phyloP scores from a whole-genome alignment of 179 eudicot species.

The Beta corolliflora region DNA sequence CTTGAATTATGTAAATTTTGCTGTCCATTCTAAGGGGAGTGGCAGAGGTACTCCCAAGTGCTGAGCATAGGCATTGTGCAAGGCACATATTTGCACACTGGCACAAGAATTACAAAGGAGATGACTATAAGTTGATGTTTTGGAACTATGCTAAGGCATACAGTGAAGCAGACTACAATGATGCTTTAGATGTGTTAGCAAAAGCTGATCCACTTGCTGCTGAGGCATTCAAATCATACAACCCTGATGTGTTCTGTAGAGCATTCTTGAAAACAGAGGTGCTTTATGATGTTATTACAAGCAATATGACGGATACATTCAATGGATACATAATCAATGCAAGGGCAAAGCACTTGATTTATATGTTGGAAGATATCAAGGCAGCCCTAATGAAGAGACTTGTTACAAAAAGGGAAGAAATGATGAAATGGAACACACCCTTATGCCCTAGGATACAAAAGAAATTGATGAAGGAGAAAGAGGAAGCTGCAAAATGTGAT shows the following conservation, averaged over 20 bases:
- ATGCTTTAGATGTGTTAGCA: background rate
- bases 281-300: background rate
- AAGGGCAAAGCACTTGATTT: background rate
- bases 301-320: background rate
- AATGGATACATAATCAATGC: conserved; percentile 6
- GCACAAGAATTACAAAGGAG: background rate
- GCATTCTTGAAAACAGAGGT: background rate
- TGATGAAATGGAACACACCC: background rate
- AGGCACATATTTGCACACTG: background rate
- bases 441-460: background rate
- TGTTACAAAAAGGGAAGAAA: background rate
- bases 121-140: background rate
- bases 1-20: no score
- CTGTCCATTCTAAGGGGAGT: no score
- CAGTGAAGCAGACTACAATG: background rate
- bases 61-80: background rate
- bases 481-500: no score
- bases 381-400: background rate
- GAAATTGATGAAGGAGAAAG: no score
- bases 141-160: background rate
- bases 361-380: background rate
- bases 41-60: no score
- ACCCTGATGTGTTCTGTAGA: background rate
- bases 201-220: background rate
- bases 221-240: background rate